These are phyloP conservation scores for Kuraishia ogatae DNA, from an alignment of 805 yeast genomes.

Conservation along the genomic window DNA sequence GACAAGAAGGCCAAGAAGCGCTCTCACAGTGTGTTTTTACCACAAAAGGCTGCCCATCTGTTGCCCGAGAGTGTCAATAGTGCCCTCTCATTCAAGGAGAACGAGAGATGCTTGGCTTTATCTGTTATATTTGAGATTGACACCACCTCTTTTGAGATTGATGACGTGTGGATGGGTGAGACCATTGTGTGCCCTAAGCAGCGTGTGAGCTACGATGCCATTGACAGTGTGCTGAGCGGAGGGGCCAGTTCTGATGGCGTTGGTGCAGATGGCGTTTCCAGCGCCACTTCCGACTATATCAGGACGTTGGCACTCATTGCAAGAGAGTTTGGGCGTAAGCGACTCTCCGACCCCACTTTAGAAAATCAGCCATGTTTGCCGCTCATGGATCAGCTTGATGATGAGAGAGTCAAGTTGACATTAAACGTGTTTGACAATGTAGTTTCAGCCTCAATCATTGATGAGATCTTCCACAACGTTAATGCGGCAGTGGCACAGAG, in stretches of 20 bases:
- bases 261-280: constrained; percentile 21
- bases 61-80: constrained; percentile 61
- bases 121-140: constrained; percentile 79
- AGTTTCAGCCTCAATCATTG: constrained; percentile 46
- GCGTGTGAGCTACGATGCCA: constrained; percentile 41
- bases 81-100: constrained; percentile 50
- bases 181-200: constrained; percentile 59
- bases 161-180: constrained; percentile 71
- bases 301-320: constrained; percentile 58
- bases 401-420: constrained; percentile 66
- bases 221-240: constrained; percentile 37
- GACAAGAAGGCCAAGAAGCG: constrained; percentile 90
- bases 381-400: constrained; percentile 74
- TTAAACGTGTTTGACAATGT: constrained; percentile 64
- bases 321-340: constrained; percentile 59
- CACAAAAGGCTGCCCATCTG: constrained; percentile 62
- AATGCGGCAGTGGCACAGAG: constrained; percentile 82
- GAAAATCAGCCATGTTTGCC: constrained; percentile 48
- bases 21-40: constrained; percentile 80
- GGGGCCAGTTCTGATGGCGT: constrained; percentile 8
- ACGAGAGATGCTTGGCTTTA: constrained; percentile 54
- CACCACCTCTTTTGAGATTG: constrained; percentile 59
- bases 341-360: constrained; percentile 42
- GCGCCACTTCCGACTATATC: constrained; percentile 58
- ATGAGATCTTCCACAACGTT: constrained; percentile 73